phyloP scores from a whole-genome alignment of 345 rosid genomes.

The Cardamine resedifolia region DNA sequence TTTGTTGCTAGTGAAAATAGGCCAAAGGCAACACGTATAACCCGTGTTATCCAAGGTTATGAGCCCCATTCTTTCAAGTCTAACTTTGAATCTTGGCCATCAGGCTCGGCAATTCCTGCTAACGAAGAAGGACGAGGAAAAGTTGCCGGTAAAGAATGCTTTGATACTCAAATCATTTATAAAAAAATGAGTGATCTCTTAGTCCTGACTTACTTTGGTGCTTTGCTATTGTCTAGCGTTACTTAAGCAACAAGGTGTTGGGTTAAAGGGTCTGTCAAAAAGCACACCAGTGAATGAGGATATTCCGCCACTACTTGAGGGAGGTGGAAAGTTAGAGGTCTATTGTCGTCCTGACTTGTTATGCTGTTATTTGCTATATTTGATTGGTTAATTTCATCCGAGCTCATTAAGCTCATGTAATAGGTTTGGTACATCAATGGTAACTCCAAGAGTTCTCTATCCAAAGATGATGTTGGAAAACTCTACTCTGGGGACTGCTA shows the following conservation, averaged over 20 bases:
- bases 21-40: conserved; percentile 80
- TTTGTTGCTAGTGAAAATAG: conserved; percentile 72
- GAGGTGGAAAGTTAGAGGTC: conserved; percentile 97
- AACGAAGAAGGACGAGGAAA: conserved; percentile 98
- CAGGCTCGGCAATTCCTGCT: conserved; percentile 73
- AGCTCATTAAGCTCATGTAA: conserved; percentile 20
- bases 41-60: conserved; percentile 89
- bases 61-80: conserved; percentile 90
- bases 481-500: conserved; percentile 96
- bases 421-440: conserved; percentile 94
- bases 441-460: conserved; percentile 67
- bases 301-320: conserved; percentile 93
- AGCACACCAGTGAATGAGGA: conserved; percentile 77
- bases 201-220: conserved; percentile 17
- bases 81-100: conserved; percentile 95
- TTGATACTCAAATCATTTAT: conserved; percentile 16
- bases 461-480: conserved; percentile 86
- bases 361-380: neutral
- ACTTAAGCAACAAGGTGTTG: conserved; percentile 94
- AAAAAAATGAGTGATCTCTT: neutral
- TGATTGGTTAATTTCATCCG: neutral
- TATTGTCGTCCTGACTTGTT: conserved; percentile 24
- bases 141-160: conserved; percentile 76
- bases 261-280: conserved; percentile 78
- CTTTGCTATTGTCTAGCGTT: conserved; percentile 55